Conservation (phyloP, 129 eudicot genomes). For the Chrysanthemum lavandulifolium region DNA sequence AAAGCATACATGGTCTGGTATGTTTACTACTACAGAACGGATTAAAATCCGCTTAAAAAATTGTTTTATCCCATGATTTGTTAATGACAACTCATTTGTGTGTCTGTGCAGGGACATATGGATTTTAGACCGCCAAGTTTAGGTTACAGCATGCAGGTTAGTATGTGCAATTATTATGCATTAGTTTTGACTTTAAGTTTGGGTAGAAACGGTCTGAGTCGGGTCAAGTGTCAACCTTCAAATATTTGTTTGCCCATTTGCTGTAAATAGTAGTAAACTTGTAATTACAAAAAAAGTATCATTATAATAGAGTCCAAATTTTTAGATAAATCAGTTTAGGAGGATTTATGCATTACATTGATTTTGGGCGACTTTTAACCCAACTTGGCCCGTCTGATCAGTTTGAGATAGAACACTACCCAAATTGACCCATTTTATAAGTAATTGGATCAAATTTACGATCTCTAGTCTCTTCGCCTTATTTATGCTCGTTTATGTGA, state of each 20-base stretch:
- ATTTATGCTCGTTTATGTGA: background rate
- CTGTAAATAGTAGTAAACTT: too few relatives aligned
- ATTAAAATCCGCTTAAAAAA: too few relatives aligned
- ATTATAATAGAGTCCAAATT: too few relatives aligned
- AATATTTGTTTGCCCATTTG: too few relatives aligned
- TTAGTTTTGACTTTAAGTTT: background rate
- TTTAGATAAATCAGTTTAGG: background rate
- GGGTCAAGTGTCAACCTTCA: too few relatives aligned
- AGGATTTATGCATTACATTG: background rate
- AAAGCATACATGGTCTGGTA: constrained; percentile 45
- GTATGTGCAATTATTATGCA: constrained; percentile 8
- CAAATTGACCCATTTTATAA: background rate
- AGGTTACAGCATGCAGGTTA: constrained; percentile 61
- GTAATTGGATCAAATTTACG: background rate
- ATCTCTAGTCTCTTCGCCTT: background rate
- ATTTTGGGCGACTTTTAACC: too few relatives aligned
- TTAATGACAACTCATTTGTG: background rate
- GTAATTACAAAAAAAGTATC: too few relatives aligned
- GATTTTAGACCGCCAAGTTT: constrained; percentile 67
- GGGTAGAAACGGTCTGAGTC: too few relatives aligned
- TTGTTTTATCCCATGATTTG: background rate
- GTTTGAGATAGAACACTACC: too few relatives aligned
- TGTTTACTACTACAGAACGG: constrained; percentile 13
- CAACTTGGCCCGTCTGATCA: too few relatives aligned
- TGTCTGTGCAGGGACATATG: constrained; percentile 53